Base-by-base conservation (phyloP, 2,329 filamentous ascomycete species). In the Aureobasidium leucospermi region DNA sequence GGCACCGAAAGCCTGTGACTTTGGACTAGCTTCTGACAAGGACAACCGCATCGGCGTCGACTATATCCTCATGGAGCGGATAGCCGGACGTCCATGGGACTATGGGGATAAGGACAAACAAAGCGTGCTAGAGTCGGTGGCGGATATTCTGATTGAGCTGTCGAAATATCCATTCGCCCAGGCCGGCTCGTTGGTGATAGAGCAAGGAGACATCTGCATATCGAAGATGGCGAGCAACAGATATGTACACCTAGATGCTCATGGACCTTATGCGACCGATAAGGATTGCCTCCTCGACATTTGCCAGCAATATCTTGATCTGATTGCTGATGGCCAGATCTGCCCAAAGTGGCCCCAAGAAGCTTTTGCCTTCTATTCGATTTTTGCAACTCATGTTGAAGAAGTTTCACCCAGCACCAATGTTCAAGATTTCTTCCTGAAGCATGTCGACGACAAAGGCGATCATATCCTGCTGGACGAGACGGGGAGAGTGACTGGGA, bases 391-490 rank as follows among this genome's bases (percentile, higher is more conserved):
- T 15, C 9, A 36, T 11, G 16, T 9, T 36, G 9, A 19, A 4
- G 6, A 8, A 4, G 9, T 38, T 29, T 9, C 23, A 4, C 32
- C 3, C 3, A 6, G 16, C 7, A 15, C 2, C 6, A 46, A n/a
- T 2, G 3, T 3, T 6, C 10, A 23, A 39, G 6, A 38, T 2
- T 60, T 60, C 65, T 79, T 75, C 59, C 65, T 81, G 8, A 79
- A 77, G 62, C 73, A 78, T 63, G 65, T 70, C n/a, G 74, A 78
- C 59, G 77, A 80, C 62, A 81, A 79, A 63, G 77, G 75, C 2
- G 76, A 79, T 56, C 76, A 80, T 49, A 72, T 81, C 13, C 67
- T 81, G 1, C 73, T 75, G 1, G 74, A 81, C 60, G 69, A 77
- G 4, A 49, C 77, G 7, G 76, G 70, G 60, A 76, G 78, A 59